These are phyloP conservation scores for Solanum chmielewskii DNA, from an alignment of 257 asterid species.

Conservation along the genomic window DNA sequence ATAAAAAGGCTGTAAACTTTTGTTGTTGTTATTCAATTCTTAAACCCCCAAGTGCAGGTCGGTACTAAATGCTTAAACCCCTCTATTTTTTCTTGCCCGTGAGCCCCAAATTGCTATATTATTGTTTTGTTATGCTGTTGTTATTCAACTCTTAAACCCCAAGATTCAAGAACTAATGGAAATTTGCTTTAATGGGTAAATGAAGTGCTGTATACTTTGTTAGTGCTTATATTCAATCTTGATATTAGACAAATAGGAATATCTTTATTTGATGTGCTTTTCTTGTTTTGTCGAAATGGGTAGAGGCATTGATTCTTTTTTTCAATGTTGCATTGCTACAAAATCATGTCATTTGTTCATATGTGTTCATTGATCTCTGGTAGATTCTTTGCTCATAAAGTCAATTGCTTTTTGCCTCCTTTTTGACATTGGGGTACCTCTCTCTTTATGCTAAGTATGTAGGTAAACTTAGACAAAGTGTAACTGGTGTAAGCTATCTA, in stretches of 20 bases:
- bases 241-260: neutral
- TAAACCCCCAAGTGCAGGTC: slow-evolving; percentile 27
- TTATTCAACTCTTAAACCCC: neutral
- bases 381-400: slow-evolving; percentile 14
- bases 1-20: slow-evolving; percentile 26
- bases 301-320: slow-evolving; percentile 19
- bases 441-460: neutral
- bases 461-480: slow-evolving; percentile 9
- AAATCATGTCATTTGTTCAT: neutral
- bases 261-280: slow-evolving; percentile 8
- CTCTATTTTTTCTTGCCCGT: slow-evolving; percentile 16
- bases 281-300: neutral
- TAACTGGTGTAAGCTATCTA: slow-evolving; percentile 13
- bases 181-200: neutral
- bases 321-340: neutral
- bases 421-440: slow-evolving; percentile 11
- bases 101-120: neutral
- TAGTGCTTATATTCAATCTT: neutral
- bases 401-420: slow-evolving; percentile 13
- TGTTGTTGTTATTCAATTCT: neutral
- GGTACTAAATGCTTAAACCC: slow-evolving; percentile 30
- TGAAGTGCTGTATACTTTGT: neutral
- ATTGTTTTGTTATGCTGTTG: neutral
- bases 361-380: slow-evolving; percentile 14
- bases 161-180: neutral